Base-by-base conservation (phyloP, 176 grass and related monocot species). In the Alloteropsis semialata region DNA sequence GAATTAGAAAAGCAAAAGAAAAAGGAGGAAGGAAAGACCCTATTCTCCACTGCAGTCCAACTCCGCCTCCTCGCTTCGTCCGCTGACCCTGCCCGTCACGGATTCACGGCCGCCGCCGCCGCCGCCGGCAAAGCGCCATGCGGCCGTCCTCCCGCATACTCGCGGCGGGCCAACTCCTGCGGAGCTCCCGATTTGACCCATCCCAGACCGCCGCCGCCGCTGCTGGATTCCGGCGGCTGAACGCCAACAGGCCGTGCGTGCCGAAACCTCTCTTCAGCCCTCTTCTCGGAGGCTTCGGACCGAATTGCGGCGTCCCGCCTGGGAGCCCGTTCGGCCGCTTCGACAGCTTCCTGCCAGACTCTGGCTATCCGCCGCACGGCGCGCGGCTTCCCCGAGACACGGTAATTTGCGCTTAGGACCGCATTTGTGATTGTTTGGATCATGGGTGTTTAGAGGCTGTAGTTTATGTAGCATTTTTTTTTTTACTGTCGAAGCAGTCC, bases 141-240 rank as follows among this genome's bases (percentile, higher is more conserved):
- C 84, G 66, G 73, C 84, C 84, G 18, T 78, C 57, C 30, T 90
- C 73, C 57, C 84, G 57, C 79, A 82, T 90, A 82, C 57, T 90
- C 57, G 38, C 84, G 17, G 79, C 84, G 17, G 42, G 84, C 29
- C 79, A 77, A 73, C 56, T 82, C 49, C 79, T 90, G 25, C 73
- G 78, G 10, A n/a, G 37, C 32, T 82, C 38, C 30, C 74, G 88
- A 37, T 49, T 78, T 24, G 57, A 83, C 8, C 74, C 44, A 65
- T 71, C 57, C 66, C 75, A 50, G 10, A 37, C 49, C 17, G 78
- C 78, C 79, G 65, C 79, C 10, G 30, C 45, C 10, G 50, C 73
- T 7, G 16, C 84, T 10, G 28, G 85, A 67, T 86, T 60, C 46
- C 58, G 73, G 38, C 78, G 84, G 65, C 65, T 82, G 22, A 58